Base-by-base conservation (phyloP, 75 land plant genomes). In the Picea sitchensis region DNA sequence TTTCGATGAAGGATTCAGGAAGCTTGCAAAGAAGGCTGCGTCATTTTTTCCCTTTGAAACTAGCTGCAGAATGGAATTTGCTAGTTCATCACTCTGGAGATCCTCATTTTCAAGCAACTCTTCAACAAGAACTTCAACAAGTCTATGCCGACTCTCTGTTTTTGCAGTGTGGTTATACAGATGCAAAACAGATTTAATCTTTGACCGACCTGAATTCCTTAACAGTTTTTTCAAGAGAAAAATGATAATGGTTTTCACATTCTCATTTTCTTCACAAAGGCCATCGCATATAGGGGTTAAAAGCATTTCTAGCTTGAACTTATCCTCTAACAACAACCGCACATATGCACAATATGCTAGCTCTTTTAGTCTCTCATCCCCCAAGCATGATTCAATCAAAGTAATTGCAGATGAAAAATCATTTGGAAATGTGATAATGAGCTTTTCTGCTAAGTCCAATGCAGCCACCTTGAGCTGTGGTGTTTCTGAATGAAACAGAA, bases 1-100 rank as follows among this genome's bases (percentile, higher is more conserved):
- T 47, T 69, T 79, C 58, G 26, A 26, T 7, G 80, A 79, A 51
- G 80, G 80, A 47, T 79, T 75, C 58, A 79, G 59, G 26, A 79
- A 79, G 31, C 80, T 79, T 36, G 58, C 76, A 44, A 79, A 69
- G 6, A 69, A 79, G 51, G 76, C 75, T 30, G 44, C 76, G 17
- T 73, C 32, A 30, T 44, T 79, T 23, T 68, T 54, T 14, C 80
- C 80, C 26, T 68, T 72, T 68, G 80, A 59, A 11, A 79, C 34
- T 51, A 79, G 57, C 15, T 79, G 80, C 14, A 79, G 75, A 26
- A 71, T 26, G 51, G 58, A 44, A 51, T 51, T 68, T 57, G 80
- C 80, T 54, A 69, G 80, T 31, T 79, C 80, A 69, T 79, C 75
- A 79, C 80, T 79, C 54, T 79, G 80, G 31, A 69, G 59, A 56